These are phyloP conservation scores for Gnetum montanum DNA, from an alignment of 75 land plant species.

Conservation along the genomic window DNA sequence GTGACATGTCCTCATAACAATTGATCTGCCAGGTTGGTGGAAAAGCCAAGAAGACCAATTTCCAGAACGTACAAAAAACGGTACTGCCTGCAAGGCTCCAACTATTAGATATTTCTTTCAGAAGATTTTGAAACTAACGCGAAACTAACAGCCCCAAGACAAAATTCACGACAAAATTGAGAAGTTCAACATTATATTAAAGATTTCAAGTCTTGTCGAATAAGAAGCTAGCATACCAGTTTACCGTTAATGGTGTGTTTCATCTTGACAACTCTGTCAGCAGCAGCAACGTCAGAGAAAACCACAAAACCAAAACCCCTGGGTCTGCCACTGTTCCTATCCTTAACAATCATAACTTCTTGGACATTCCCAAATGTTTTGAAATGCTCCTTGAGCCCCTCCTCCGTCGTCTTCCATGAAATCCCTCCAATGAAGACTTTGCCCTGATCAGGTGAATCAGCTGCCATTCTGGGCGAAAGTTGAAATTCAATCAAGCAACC, in stretches of 20 bases:
- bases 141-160: too few relatives aligned
- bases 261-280: slow-evolving; percentile 75
- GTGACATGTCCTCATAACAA: too few relatives aligned
- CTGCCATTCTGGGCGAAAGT: slow-evolving; percentile 40
- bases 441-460: slow-evolving; percentile 52
- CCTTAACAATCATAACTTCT: slow-evolving; percentile 89
- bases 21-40: too few relatives aligned
- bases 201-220: too few relatives aligned
- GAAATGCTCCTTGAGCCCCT: slow-evolving; percentile 77
- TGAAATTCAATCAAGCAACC: background rate
- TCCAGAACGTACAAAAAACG: too few relatives aligned
- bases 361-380: slow-evolving; percentile 65
- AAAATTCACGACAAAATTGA: too few relatives aligned
- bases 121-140: too few relatives aligned
- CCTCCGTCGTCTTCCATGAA: slow-evolving; percentile 92
- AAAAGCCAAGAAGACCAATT: too few relatives aligned
- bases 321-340: slow-evolving; percentile 81
- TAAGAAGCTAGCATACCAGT: slow-evolving; percentile 38
- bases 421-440: slow-evolving; percentile 90
- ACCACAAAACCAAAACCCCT: slow-evolving; percentile 90
- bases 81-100: too few relatives aligned
- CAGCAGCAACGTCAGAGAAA: slow-evolving; percentile 76
- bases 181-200: too few relatives aligned
- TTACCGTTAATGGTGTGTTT: slow-evolving; percentile 87
- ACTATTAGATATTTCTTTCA: too few relatives aligned